Evolutionary conservation across 2,329 filamentous ascomycete species (phyloP), one percentile per base, ranked within the genome.

Genomic region (Ciborinia camelliae): DNA sequence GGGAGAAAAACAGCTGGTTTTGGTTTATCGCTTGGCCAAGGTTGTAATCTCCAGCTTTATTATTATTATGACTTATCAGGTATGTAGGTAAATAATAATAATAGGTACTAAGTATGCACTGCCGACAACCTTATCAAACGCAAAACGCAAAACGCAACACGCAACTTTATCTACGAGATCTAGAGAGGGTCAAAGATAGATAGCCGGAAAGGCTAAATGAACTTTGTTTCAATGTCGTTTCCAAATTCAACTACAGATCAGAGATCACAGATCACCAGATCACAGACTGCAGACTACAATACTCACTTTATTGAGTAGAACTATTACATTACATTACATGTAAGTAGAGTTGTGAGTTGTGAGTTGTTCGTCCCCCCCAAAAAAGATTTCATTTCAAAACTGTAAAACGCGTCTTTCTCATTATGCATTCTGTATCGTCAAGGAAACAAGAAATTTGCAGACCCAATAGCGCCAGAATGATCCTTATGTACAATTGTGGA

Each of bases 401-500:
- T 64, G 35, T 43, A 32, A 50, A 63, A 37, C 20, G 28, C 43
- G 62, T 58, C 53, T 55, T 57, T 50, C 58, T 62, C 54, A 68
- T 65, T 68, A 68, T 70, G 66, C 67, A 68, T 68, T 71, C 66
- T 68, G 69, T 71, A 66, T 68, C 67, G 64, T 70, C 65, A 70
- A 68, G 39, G 63, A 70, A 69, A 59, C 45, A 50, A 59, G n/a
- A 37, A 59, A 35, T 26, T 71, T 62, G 53, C 62, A 70, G 66
- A 73, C 71, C 71, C 73, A 70, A 71, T 47, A 71, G 71, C 73
- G 71, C 73, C 73, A 65, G 67, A 67, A 70, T 72, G 66, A 73
- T 71, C 70, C 66, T 67, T 73, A 74, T 73, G 68, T 73, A 73
- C 71, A 73, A 63, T 64, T 61, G 65, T 68, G 32, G 43, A 55